Conservation (phyloP, 2,329 filamentous ascomycete genomes). For the Ascochyta lentis region DNA sequence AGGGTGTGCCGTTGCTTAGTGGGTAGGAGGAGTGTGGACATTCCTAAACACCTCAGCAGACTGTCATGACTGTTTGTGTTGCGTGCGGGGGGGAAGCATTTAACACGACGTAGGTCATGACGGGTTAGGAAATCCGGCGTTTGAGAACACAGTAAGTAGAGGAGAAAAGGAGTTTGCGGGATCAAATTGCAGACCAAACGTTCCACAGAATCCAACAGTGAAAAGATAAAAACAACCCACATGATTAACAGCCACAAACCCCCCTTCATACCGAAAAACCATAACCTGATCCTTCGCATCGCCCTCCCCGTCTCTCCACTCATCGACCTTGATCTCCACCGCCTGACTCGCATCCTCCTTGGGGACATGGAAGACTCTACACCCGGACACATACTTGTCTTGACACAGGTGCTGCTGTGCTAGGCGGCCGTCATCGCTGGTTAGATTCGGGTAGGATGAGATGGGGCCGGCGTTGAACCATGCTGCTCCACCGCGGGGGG, state of each 20-base stretch:
- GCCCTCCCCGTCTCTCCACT: slow-evolving; percentile 32
- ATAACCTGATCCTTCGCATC: slow-evolving; percentile 64
- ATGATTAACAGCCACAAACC: slow-evolving; percentile 72
- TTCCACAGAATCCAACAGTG: too few relatives aligned
- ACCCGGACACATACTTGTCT: slow-evolving; percentile 23
- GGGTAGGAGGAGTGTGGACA: slow-evolving; percentile 74
- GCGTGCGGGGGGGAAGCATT: too few relatives aligned
- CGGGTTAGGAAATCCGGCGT: too few relatives aligned
- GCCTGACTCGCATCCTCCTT: slow-evolving; percentile 28
- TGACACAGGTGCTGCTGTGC: slow-evolving; percentile 27
- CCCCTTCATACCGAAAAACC: slow-evolving; percentile 68
- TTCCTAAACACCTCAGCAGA: slow-evolving; percentile 19
- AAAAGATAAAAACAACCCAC: slow-evolving; percentile 48
- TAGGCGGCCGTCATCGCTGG: slow-evolving; percentile 18
- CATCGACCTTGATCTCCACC: slow-evolving; percentile 29
- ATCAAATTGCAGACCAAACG: too few relatives aligned
- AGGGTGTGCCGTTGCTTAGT: slow-evolving; percentile 66
- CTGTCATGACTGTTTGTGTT: too few relatives aligned
- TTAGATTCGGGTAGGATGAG: slow-evolving; percentile 29
- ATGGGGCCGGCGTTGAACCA: slow-evolving; percentile 33
- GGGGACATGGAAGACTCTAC: slow-evolving; percentile 36
- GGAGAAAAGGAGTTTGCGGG: too few relatives aligned
- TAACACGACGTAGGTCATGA: too few relatives aligned
- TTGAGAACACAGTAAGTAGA: too few relatives aligned
- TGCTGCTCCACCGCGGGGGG: slow-evolving; percentile 28